These are phyloP conservation scores for Saussurea involucrata DNA, from an alignment of 129 eudicot genomes.

Conservation along the genomic window DNA sequence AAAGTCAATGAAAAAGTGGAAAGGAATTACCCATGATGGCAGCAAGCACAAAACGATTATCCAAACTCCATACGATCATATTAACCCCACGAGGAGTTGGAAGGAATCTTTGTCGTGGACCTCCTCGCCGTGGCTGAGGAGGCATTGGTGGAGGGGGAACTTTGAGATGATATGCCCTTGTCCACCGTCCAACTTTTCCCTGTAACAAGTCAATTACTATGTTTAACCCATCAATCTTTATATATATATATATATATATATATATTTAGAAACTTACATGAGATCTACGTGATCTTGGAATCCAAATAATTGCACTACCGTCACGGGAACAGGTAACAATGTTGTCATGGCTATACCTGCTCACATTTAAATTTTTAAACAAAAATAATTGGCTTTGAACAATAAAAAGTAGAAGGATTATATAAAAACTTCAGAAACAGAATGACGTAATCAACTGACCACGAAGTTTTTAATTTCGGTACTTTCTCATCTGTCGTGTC, in stretches of 20 bases:
- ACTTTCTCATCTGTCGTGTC: constrained; percentile 64
- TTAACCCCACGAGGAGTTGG: constrained; percentile 99
- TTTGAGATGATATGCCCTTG: constrained; percentile 89
- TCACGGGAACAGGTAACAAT: constrained; percentile 99
- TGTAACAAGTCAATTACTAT: constrained; percentile 17
- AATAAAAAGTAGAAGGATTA: not conserved
- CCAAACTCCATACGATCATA: constrained; percentile 99
- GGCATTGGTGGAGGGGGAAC: constrained; percentile 99
- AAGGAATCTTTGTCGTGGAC: constrained; percentile 97
- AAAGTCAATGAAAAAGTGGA: not conserved
- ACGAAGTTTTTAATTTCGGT: constrained; percentile 69
- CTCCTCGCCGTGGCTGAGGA: constrained; percentile 98
- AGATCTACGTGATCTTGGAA: constrained; percentile 75
- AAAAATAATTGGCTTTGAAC: not conserved
- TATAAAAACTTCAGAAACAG: not conserved
- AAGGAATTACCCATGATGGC: constrained; percentile 91
- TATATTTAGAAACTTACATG: constrained; percentile 51
- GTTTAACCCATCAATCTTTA: not conserved
- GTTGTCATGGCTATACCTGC: constrained; percentile 85
- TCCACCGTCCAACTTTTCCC: constrained; percentile 95
- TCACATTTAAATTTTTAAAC: not conserved
- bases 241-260: not conserved
- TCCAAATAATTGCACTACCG: constrained; percentile 98
- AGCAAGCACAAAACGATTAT: constrained; percentile 97
- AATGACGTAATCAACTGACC: constrained; percentile 41